A percentile compares a stretch with the other conserved stretches of the same genome.
phyloP scores from a whole-genome alignment of 1,139 yeast genomes.

The Groenewaldozyma sp. region DNA sequence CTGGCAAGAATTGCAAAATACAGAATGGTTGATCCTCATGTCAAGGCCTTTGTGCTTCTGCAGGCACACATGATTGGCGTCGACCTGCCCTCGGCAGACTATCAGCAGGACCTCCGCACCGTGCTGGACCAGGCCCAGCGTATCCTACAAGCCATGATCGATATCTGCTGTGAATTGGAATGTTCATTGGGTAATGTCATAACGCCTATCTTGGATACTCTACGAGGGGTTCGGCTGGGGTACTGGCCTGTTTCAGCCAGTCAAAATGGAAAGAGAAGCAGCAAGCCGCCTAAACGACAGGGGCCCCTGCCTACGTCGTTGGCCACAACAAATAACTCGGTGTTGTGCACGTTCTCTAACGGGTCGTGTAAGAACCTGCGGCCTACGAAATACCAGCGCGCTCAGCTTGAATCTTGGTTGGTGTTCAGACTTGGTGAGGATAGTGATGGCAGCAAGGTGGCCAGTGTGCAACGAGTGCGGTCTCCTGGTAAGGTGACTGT shows the following conservation, averaged over 20 bases:
- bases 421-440: slow-evolving; percentile 46
- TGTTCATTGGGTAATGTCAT: slow-evolving; percentile 33
- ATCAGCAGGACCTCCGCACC: slow-evolving; percentile 86
- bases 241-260: slow-evolving; percentile 12
- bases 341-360: slow-evolving; percentile 2
- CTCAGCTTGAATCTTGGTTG: slow-evolving; percentile 94
- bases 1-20: slow-evolving; percentile 47
- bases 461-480: not conserved
- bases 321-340: not conserved
- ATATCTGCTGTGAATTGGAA: slow-evolving; percentile 81
- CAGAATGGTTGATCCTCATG: slow-evolving; percentile 91
- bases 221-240: slow-evolving; percentile 1
- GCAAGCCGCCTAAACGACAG: not conserved
- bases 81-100: slow-evolving; percentile 90
- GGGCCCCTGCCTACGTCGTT: not conserved
- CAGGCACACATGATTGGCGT: slow-evolving; percentile 68
- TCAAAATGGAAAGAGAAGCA: not conserved
- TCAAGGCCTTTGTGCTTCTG: slow-evolving; percentile 72
- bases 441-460: not conserved
- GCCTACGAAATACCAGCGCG: slow-evolving; percentile 79
- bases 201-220: not conserved
- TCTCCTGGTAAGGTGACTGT: not conserved
- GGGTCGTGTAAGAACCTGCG: slow-evolving; percentile 38
- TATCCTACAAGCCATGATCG: slow-evolving; percentile 85
- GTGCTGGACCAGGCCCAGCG: slow-evolving; percentile 92